Evolutionary conservation across 192 early-diverging fungal genomes (phyloP), one percentile per base, ranked within the genome.

Genomic region (Coemansia sp.): DNA sequence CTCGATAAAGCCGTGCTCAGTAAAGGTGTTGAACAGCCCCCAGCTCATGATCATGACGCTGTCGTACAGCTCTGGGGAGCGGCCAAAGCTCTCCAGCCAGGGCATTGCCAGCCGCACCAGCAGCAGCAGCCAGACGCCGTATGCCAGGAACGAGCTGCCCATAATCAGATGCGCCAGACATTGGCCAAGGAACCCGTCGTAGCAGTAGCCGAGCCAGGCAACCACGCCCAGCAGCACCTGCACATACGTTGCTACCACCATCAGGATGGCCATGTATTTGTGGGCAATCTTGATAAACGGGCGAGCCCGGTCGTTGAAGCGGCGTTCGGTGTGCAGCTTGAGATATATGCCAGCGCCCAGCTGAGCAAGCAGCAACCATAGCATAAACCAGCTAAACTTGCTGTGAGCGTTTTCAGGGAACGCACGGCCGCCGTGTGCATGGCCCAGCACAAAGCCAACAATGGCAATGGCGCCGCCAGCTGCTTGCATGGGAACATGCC

Each of bases 81-180:
- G 83, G 30, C 79, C 77, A 37, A 68, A 77, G 28, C 65, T 57
- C 15, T 41, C 59, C 18, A 87, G 62, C 84, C 84, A 87, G 7
- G 80, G 82, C 2, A 64, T 68, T 14, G 83, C 86, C 20, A 87
- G 63, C 12, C 79, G 80, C 44, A 86, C 45, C 3, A 77, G 65
- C 18, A 87, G 45, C 21, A 87, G 57, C 42, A 84, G 57, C 38
- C 82, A 73, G 8, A 87, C 73, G 44, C 86, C 86, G 62, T 87
- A 87, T 11, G 68, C 83, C 30, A 84, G 63, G 69, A 87, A 87
- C 40, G 86, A 86, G 31, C 82, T 83, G 28, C 86, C 86, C 86
- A 87, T 87, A 51, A 87, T 87, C 54, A 86, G 80, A 57, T 87
- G 86, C 3, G 86, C 86, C 53, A 87, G 59, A 41, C 86, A 87